Evolutionary conservation across 805 yeast genomes (phyloP).

Genomic region (Nakazawaea anatomiae): DNA sequence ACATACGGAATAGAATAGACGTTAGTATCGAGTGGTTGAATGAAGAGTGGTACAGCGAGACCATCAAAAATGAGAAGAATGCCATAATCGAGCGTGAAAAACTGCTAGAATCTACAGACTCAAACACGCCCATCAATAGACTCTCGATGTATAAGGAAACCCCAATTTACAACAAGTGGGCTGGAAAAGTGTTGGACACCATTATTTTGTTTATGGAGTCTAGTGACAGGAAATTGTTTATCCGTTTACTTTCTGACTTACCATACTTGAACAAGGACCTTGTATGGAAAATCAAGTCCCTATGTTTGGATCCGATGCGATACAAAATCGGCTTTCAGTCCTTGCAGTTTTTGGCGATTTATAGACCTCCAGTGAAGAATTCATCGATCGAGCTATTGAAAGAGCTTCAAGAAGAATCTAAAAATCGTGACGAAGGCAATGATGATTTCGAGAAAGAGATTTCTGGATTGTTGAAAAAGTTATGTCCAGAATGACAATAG

Average conservation of each 20-base stretch:
- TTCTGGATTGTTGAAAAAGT: constrained; percentile 39
- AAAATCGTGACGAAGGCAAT: constrained; percentile 23
- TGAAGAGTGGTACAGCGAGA: constrained; percentile 85
- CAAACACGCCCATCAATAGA: constrained; percentile 4
- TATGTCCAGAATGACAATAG: constrained; percentile 17
- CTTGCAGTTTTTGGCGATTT: constrained; percentile 77
- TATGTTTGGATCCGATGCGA: constrained; percentile 84
- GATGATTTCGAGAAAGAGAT: constrained; percentile 47
- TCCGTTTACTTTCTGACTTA: constrained; percentile 79
- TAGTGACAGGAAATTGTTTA: constrained; percentile 71
- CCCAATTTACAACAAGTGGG: constrained; percentile 62
- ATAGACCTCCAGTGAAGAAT: constrained; percentile 77
- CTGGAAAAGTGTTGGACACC: constrained; percentile 65
- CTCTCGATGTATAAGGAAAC: constrained; percentile 21
- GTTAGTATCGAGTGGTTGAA: constrained; percentile 86
- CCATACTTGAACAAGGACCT: constrained; percentile 66
- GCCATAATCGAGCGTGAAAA: constrained; percentile 17
- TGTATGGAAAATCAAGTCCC: constrained; percentile 58
- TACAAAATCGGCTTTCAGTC: constrained; percentile 76
- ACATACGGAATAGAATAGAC: constrained; percentile 67
- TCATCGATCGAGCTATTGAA: constrained; percentile 43
- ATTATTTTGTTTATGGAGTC: constrained; percentile 81
- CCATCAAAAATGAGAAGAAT: constrained; percentile 30
- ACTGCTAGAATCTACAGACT: constrained; percentile 4
- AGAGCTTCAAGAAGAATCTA: constrained; percentile 35